Conservation (phyloP, 1,284 basidiomycete species). For the Cutaneotrichosporon sp. region DNA sequence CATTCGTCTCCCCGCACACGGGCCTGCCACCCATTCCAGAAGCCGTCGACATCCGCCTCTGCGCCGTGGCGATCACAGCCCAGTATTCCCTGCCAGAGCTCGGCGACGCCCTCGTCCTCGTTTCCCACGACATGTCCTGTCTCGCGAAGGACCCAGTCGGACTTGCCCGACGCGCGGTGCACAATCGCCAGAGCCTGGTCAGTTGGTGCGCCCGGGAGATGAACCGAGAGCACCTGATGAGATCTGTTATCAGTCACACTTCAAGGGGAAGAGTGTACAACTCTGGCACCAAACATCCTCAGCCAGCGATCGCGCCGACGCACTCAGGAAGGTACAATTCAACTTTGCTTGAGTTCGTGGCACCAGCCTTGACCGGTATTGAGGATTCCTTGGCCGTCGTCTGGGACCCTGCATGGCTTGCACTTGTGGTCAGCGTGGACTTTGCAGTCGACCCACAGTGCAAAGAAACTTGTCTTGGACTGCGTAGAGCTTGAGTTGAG, state of each 20-base stretch:
- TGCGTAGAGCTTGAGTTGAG: not conserved
- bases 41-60: conserved; percentile 16
- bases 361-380: not conserved
- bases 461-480: not conserved
- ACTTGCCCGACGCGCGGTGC: conserved; percentile 30
- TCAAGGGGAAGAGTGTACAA: not conserved
- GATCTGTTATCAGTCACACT: conserved; percentile 27
- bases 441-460: not conserved
- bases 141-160: conserved; percentile 37
- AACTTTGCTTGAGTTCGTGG: not conserved
- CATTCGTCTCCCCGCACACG: conserved; percentile 6
- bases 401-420: not conserved
- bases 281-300: not conserved
- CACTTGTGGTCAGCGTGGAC: not conserved
- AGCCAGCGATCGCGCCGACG: conserved; percentile 12
- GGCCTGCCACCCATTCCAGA: conserved; percentile 36
- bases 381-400: not conserved
- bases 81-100: conserved; percentile 41
- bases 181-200: conserved; percentile 35
- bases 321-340: conserved; percentile 47
- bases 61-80: conserved; percentile 33
- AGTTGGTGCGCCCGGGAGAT: conserved; percentile 23
- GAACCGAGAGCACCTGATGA: conserved; percentile 37
- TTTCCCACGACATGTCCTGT: conserved; percentile 42
- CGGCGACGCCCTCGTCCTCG: conserved; percentile 33